Evolutionary conservation across 2,329 filamentous ascomycete genomes (phyloP).

Genomic region (Penicillium sp.): DNA sequence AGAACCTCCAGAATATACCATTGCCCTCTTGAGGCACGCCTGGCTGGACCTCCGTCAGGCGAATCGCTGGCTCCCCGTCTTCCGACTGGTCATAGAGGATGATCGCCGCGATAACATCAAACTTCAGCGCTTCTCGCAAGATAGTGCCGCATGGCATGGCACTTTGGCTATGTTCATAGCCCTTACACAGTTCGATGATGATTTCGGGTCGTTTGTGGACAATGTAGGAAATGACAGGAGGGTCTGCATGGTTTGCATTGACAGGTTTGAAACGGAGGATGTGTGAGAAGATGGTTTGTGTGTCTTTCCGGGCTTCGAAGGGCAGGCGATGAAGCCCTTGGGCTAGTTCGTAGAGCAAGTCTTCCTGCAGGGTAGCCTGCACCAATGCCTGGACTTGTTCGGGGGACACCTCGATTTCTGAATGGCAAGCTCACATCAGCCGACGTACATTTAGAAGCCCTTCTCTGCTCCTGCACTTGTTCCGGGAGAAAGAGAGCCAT

Average conservation of each 20-base stretch:
- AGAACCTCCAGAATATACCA: conserved; percentile 93
- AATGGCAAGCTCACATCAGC: too few species aligned
- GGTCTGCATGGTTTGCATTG: conserved; percentile 58
- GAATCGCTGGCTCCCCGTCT: conserved; percentile 63
- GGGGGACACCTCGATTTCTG: conserved; percentile 65
- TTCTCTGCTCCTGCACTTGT: too few species aligned
- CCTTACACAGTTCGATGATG: conserved; percentile 75
- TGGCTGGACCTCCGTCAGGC: conserved; percentile 66
- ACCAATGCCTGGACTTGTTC: conserved; percentile 83
- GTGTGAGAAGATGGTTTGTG: conserved; percentile 90
- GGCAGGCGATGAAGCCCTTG: conserved; percentile 73
- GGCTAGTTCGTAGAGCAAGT: conserved; percentile 75
- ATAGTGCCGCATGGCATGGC: conserved; percentile 85
- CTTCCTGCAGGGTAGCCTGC: conserved; percentile 74
- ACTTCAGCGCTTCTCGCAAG: conserved; percentile 79
- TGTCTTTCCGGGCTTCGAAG: conserved; percentile 93
- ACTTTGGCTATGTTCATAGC: conserved; percentile 82
- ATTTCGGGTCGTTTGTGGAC: conserved; percentile 79
- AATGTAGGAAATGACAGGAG: conserved; percentile 78
- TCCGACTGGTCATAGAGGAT: conserved; percentile 85
- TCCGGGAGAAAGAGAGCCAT: too few species aligned
- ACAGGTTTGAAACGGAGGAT: conserved; percentile 77
- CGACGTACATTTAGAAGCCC: too few species aligned
- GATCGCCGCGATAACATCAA: conserved; percentile 79
- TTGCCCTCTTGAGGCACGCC: conserved; percentile 65